A percentile compares a stretch with the other conserved stretches of the same genome.
Evolutionary conservation across 179 eudicot species (phyloP).

Genomic region (Silene noctiflora): DNA sequence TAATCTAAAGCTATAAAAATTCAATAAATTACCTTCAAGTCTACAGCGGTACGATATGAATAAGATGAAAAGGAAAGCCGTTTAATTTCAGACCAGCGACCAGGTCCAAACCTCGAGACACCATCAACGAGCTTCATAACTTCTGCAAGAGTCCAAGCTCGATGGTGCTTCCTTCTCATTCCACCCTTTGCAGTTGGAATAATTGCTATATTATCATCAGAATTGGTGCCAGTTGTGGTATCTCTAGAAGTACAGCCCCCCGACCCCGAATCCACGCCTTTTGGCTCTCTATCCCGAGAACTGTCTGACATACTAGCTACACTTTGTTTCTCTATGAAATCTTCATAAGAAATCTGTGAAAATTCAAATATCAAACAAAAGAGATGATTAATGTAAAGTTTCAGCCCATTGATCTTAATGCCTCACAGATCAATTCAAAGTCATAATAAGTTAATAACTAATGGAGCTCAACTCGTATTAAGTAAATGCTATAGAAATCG

Average conservation of each 20-base stretch:
- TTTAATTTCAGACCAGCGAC: constrained; percentile 99
- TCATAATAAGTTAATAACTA: too few species aligned
- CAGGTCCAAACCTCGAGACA: constrained; percentile 85
- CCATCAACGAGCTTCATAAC: constrained; percentile 95
- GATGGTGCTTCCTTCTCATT: constrained; percentile 92
- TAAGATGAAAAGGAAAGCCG: constrained; percentile 74
- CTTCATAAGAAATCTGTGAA: constrained; percentile 40
- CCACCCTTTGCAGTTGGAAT: constrained; percentile 59
- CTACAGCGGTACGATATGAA: constrained; percentile 95
- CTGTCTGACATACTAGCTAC: constrained; percentile 30
- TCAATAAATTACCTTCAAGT: constrained; percentile 59
- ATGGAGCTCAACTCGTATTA: too few species aligned
- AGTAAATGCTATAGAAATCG: too few species aligned
- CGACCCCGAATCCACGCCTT: constrained; percentile 40
- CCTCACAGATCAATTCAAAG: too few species aligned
- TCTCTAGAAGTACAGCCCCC: constrained; percentile 46
- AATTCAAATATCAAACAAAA: not conserved
- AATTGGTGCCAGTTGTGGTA: constrained; percentile 20
- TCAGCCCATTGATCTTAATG: too few species aligned
- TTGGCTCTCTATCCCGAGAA: constrained; percentile 40
- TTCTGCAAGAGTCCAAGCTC: constrained; percentile 87
- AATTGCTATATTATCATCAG: constrained; percentile 41
- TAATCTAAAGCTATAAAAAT: not conserved
- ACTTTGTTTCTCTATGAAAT: constrained; percentile 38
- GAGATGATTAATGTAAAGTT: too few species aligned